Percentiles rank a stretch among this genome's conserved stretches.
Conservation (phyloP, 352 stramenopile species). For the Thalassiosira hispida region DNA sequence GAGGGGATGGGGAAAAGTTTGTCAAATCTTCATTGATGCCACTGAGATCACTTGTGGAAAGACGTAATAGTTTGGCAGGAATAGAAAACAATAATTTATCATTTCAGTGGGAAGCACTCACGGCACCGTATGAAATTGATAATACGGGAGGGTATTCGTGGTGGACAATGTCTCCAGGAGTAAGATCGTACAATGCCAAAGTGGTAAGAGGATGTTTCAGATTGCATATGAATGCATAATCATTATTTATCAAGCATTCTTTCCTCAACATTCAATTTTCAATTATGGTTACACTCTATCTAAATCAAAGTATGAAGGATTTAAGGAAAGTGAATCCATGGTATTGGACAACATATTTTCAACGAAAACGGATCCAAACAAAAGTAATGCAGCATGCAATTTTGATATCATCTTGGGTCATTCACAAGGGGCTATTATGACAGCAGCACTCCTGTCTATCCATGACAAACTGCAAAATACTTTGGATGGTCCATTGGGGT, state of each 20-base stretch:
- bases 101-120: constrained; percentile 41
- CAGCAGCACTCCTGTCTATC: constrained; percentile 54
- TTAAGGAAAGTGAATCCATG: constrained; percentile 54
- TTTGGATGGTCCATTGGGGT: constrained; percentile 24
- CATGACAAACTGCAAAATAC: constrained; percentile 21
- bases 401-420: constrained; percentile 76
- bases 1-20: constrained; percentile 38
- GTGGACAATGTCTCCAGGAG: constrained; percentile 72
- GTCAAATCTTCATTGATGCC: constrained; percentile 17
- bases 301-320: constrained; percentile 60
- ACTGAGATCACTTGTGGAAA: constrained; percentile 26
- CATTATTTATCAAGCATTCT: constrained; percentile 6
- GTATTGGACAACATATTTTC: constrained; percentile 51
- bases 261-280: too few relatives aligned
- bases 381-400: constrained; percentile 12
- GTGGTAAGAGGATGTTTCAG: constrained; percentile 34
- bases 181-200: constrained; percentile 71
- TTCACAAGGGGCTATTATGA: constrained; percentile 81
- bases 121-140: constrained; percentile 35
- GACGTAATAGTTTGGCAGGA: neutral
- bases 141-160: constrained; percentile 44
- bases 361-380: constrained; percentile 9
- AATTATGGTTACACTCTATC: too few relatives aligned
- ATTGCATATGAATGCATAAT: constrained; percentile 7
- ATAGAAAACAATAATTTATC: constrained; percentile 8